Evolutionary conservation across 2,329 filamentous ascomycete species (phyloP).

Genomic region (Colletotrichum navitas): DNA sequence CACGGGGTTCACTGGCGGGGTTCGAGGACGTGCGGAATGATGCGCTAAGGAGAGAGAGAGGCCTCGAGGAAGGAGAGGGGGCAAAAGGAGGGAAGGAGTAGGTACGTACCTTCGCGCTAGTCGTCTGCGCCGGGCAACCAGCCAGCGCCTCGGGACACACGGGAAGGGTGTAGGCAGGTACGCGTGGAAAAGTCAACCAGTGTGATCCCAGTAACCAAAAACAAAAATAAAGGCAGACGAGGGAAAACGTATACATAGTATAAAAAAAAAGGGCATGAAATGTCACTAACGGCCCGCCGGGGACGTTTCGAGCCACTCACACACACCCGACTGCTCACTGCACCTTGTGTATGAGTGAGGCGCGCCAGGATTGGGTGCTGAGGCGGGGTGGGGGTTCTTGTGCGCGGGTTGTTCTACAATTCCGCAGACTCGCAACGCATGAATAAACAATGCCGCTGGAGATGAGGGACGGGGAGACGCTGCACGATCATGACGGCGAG

Average conservation of each 20-base stretch:
- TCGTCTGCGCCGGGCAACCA: constrained; percentile 31
- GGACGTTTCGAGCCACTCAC: neutral
- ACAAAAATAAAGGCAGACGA: constrained; percentile 25
- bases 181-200: neutral
- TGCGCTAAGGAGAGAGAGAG: constrained; percentile 13
- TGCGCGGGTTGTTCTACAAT: neutral
- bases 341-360: neutral
- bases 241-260: neutral
- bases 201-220: constrained; percentile 23
- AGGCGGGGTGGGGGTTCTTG: constrained; percentile 18
- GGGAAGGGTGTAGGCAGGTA: neutral
- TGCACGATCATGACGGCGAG: constrained; percentile 2
- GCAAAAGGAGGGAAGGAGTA: neutral
- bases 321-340: neutral
- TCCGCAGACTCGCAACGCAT: constrained; percentile 20
- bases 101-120: constrained; percentile 31
- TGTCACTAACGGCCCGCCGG: constrained; percentile 15
- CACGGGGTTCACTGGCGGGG: constrained; percentile 33
- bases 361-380: constrained; percentile 21
- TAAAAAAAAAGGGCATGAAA: constrained; percentile 5
- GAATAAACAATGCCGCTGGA: constrained; percentile 41
- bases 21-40: constrained; percentile 29
- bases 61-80: neutral
- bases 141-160: constrained; percentile 18
- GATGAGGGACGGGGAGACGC: constrained; percentile 26